phyloP scores from a whole-genome alignment of 75 land plant genomes.

The Adiantum capillusveneris region DNA sequence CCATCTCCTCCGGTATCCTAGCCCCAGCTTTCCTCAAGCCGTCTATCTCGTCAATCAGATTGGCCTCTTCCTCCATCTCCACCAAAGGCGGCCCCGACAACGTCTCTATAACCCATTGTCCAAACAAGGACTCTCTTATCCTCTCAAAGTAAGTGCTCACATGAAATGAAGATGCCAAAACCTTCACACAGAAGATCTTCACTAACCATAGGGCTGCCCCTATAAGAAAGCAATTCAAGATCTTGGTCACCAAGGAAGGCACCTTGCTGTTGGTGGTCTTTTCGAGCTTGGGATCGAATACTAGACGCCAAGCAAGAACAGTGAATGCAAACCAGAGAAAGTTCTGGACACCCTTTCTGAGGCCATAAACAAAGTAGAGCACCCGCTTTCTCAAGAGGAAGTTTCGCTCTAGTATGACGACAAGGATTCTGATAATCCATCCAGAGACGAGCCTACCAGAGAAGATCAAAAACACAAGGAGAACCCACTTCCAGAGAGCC shows the following conservation, averaged over 20 bases:
- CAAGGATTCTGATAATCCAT: slow-evolving; percentile 43
- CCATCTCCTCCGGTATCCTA: slow-evolving; percentile 6
- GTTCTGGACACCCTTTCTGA: slow-evolving; percentile 38
- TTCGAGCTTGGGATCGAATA: slow-evolving; percentile 40
- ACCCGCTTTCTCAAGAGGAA: slow-evolving; percentile 62
- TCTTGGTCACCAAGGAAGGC: slow-evolving; percentile 42
- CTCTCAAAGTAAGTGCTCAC: slow-evolving; percentile 73
- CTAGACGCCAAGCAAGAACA: slow-evolving; percentile 38
- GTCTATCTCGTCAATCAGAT: slow-evolving; percentile 14
- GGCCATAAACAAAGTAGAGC: slow-evolving; percentile 64
- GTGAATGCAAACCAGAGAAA: slow-evolving; percentile 33
- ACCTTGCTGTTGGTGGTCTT: slow-evolving; percentile 20
- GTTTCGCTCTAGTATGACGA: slow-evolving; percentile 56
- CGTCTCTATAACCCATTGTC: slow-evolving; percentile 63
- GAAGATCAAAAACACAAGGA: slow-evolving; percentile 50
- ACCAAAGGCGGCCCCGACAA: slow-evolving; percentile 73
- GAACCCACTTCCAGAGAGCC: slow-evolving; percentile 77
- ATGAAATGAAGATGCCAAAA: slow-evolving; percentile 68
- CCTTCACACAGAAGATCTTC: slow-evolving; percentile 60
- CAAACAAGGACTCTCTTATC: slow-evolving; percentile 75
- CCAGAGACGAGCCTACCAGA: slow-evolving; percentile 70
- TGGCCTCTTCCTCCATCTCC: slow-evolving; percentile 27
- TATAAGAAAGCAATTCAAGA: slow-evolving; percentile 37
- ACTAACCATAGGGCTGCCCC: slow-evolving; percentile 54
- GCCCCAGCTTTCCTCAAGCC: slow-evolving; percentile 21